Evolutionary conservation across 257 asterid species (phyloP), one percentile per base, ranked within the genome.

Genomic region (Ocimum tenuiflorum): DNA sequence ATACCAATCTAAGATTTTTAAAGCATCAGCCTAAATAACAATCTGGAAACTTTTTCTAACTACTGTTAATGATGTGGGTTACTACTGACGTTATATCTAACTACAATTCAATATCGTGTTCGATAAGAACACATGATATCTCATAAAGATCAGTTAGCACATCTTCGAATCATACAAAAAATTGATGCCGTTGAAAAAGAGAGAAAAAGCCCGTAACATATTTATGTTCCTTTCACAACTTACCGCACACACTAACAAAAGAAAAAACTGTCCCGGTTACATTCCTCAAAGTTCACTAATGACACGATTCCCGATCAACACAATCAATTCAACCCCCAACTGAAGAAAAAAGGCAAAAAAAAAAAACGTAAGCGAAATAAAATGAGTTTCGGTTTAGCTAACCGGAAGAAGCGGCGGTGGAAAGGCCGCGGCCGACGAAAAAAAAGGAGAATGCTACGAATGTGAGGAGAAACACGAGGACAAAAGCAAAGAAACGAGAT

Each of bases 341-440:
- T 33, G 23, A 3, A 8, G n/a, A 54, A 63, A 33, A 8, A 0
- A 19, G 8, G 24, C 57, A 39, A 18, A 29, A 47, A 38, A 56
- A 13, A 18, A 4, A 18, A 60, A 36, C 19, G 60, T 0, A 68
- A 24, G 4, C 4, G 33, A 45, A 42, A 5, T 22, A 54, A 38
- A 47, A 18, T 0, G 53, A 48, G 67, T 4, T 8, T 35, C 15
- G 6, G 18, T 61, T 47, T 41, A 15, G 75, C 88, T 63, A 22
- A 89, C 96, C 96, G n/a, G 75, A 15, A 19, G 80, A 38, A 61
- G 76, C 57, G 41, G 82, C 31, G 45, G 73, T n/a, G 29, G 65
- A 70, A 62, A 80, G 66, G 48, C 89, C 81, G 49, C 87, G 85
- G 49, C 84, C 83, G 19, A 75, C 60, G 59, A 77, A 42, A 2